A percentile compares a stretch with the other conserved stretches of the same genome.
phyloP scores from a whole-genome alignment of 2,329 filamentous ascomycete species.

The Colletotrichum tropicale region DNA sequence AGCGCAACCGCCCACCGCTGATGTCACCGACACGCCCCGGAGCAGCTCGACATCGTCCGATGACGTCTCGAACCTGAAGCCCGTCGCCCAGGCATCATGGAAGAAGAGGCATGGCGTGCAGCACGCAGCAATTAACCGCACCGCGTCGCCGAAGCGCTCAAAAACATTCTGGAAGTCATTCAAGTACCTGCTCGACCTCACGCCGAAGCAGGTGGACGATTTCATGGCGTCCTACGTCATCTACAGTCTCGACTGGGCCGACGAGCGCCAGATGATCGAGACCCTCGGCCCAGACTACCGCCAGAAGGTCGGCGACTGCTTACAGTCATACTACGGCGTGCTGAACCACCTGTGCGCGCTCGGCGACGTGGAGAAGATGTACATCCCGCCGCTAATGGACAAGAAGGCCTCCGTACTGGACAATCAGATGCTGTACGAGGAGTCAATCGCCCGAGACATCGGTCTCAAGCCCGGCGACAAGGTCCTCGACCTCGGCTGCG shows the following conservation, averaged over 20 bases:
- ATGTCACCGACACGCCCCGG: neutral
- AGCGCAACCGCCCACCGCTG: neutral
- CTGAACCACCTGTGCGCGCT: constrained; percentile 60
- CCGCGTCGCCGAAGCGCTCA: constrained; percentile 43
- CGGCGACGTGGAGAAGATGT: constrained; percentile 63
- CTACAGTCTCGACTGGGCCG: constrained; percentile 60
- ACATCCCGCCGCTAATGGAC: constrained; percentile 59
- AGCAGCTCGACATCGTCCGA: constrained; percentile 12
- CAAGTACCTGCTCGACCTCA: constrained; percentile 52
- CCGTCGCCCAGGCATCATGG: neutral
- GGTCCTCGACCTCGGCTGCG: constrained; percentile 57
- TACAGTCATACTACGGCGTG: constrained; percentile 57
- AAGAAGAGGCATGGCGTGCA: neutral
- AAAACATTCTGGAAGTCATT: constrained; percentile 56
- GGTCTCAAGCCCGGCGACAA: constrained; percentile 47
- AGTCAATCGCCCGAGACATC: constrained; percentile 52
- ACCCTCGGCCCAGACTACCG: constrained; percentile 54
- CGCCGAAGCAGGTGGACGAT: constrained; percentile 55
- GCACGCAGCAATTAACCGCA: neutral
- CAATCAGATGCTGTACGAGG: constrained; percentile 58
- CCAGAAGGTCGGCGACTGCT: constrained; percentile 53
- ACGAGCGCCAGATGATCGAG: constrained; percentile 51
- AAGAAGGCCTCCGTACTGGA: constrained; percentile 51
- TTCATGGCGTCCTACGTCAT: constrained; percentile 63
- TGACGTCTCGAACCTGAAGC: constrained; percentile 6